These are phyloP conservation scores for Nicotiana knightiana DNA, from an alignment of 257 asterid species.

Conservation along the genomic window DNA sequence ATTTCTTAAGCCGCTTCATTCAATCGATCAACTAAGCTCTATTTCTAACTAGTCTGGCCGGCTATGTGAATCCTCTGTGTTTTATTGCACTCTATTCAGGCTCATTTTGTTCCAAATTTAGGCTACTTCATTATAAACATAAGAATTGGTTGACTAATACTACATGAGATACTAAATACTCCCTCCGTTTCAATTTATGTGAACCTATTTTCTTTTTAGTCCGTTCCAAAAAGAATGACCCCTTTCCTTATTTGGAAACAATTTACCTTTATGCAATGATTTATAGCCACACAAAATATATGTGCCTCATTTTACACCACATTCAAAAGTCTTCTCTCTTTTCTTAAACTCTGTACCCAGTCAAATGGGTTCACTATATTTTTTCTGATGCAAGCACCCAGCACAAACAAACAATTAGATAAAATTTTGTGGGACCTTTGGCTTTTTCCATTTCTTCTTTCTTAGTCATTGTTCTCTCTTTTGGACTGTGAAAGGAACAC, in stretches of 20 bases:
- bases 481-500: not conserved
- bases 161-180: not conserved
- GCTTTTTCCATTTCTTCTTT: not conserved
- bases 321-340: too few relatives aligned
- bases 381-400: not conserved
- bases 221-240: too few relatives aligned
- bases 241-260: too few relatives aligned
- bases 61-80: not conserved
- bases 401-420: conserved; percentile 3
- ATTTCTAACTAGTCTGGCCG: not conserved
- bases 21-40: not conserved
- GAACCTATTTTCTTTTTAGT: too few relatives aligned
- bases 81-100: not conserved
- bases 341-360: too few relatives aligned
- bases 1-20: not conserved
- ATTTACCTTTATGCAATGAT: too few relatives aligned
- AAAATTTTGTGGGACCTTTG: not conserved
- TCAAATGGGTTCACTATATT: too few relatives aligned
- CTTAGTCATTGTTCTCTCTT: not conserved
- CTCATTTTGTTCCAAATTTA: conserved; percentile 2
- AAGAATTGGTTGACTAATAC: not conserved
- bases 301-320: too few relatives aligned
- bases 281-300: too few relatives aligned
- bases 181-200: too few relatives aligned
- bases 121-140: not conserved